Evolutionary conservation across 2,329 filamentous ascomycete genomes (phyloP), one percentile per base, ranked within the genome.

Genomic region (Monascus ruber): DNA sequence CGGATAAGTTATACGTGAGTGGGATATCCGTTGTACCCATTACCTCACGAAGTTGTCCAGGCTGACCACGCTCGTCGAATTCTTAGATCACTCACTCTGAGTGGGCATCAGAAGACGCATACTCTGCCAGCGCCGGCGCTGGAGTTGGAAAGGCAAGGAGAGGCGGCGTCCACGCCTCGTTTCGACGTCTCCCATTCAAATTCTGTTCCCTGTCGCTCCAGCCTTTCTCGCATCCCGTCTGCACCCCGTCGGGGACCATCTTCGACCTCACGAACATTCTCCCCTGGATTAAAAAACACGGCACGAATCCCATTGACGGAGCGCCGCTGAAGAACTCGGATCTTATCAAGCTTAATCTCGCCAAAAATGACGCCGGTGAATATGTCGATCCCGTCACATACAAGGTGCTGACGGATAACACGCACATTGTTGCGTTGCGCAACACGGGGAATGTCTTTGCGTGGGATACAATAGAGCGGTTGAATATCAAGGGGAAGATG

Each of bases 371-470:
- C 38, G 83, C 88, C 44, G 83, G 78, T 38, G 91, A 96, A 52
- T 84, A 91, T 54, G 85, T 96, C 46, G 91, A 98, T 54, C 93
- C 91, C 0, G 89, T 98, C 35, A 95, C 88, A 0, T 96, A 85
- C 72, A 98, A 98, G 63, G 84, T 94, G 33, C 86, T 98, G 55
- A 98, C 91, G 35, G 87, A 98, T 60, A 96, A 96, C 63, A 96
- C 91, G 4, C 91, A 96, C 62, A 85, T 98, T 42, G 85, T 96
- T 34, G 89, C 88, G 10, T 72, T 98, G 46, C 74, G 79, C 41
- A 83, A 73, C 40, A 89, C 88, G 42, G 89, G 89, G 36, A 98
- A 98, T 63, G 91, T 94, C 4, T 98, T 96, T 59, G 81, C 88
- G 1, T 95, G 83, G 77, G 93, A 98, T 55, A 98, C 93, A 1